Percentiles rank a stretch among this genome's conserved stretches.
Evolutionary conservation across 2,329 filamentous ascomycete genomes (phyloP).

Genomic region (Trichoderma gracile): DNA sequence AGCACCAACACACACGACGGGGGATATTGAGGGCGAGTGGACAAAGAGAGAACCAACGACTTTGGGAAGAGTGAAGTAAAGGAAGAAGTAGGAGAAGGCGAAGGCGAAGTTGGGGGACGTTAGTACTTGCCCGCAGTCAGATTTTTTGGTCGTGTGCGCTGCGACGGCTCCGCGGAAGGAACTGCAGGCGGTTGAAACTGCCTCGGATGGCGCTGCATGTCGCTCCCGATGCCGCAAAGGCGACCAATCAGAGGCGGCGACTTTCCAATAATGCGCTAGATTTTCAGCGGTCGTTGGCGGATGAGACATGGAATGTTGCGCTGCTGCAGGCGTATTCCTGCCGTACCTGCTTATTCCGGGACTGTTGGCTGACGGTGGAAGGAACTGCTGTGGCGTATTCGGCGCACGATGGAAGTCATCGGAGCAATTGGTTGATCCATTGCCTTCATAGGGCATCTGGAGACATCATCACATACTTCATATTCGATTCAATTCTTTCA

Average conservation of each 20-base stretch:
- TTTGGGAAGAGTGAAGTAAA: neutral
- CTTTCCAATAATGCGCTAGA: constrained; percentile 16
- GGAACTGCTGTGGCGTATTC: too few relatives aligned
- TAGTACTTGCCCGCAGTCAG: constrained; percentile 8
- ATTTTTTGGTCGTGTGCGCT: constrained; percentile 17
- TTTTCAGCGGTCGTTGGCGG: neutral
- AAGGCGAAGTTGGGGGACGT: neutral
- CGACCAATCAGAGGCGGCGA: constrained; percentile 10
- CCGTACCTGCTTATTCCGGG: neutral
- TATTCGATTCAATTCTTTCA: too few relatives aligned
- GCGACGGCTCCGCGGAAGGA: constrained; percentile 15
- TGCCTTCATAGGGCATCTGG: too few relatives aligned
- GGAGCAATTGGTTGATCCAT: constrained; percentile 1
- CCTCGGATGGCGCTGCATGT: constrained; percentile 9
- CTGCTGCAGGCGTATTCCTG: neutral
- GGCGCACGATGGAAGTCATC: neutral
- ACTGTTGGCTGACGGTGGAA: neutral
- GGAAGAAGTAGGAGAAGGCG: neutral
- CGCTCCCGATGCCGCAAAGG: constrained; percentile 4
- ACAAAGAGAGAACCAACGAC: neutral
- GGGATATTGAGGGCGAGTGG: neutral
- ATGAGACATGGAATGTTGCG: neutral
- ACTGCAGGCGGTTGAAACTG: neutral
- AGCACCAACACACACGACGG: neutral
- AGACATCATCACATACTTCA: too few relatives aligned